Evolutionary conservation across 768 basidiomycete genomes (phyloP).

Genomic region (Austroboletus eburneus): DNA sequence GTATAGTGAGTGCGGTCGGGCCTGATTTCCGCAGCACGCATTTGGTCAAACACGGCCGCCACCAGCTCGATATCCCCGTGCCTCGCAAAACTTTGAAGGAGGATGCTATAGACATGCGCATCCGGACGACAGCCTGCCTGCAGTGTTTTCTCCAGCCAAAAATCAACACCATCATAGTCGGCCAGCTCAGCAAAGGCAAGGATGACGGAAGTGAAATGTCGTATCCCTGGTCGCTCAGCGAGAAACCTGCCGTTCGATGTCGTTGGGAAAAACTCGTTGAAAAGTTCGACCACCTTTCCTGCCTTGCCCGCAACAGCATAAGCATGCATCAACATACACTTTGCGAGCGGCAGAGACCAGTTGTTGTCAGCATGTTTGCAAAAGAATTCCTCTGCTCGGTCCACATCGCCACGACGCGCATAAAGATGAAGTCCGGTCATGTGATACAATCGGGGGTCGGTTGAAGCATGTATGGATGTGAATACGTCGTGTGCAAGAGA

Average conservation of each 20-base stretch:
- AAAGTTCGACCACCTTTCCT: conserved; percentile 43
- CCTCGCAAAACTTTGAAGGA: conserved; percentile 54
- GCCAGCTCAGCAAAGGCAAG: conserved; percentile 47
- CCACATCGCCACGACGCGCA: conserved; percentile 48
- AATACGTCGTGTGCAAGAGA: conserved; percentile 44
- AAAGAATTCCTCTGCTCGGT: conserved; percentile 43
- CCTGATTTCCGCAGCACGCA: conserved; percentile 47
- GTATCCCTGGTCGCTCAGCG: conserved; percentile 37
- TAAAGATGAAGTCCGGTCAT: conserved; percentile 50
- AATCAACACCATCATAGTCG: conserved; percentile 45
- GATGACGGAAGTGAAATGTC: conserved; percentile 56
- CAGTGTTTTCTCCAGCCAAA: conserved; percentile 53
- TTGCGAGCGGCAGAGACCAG: conserved; percentile 27
- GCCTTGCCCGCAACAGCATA: conserved; percentile 46
- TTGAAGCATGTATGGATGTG: conserved; percentile 25
- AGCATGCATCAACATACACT: conserved; percentile 50
- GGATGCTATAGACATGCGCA: conserved; percentile 50
- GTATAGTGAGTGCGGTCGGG: conserved; percentile 60
- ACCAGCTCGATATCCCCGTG: conserved; percentile 54
- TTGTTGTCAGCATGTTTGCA: conserved; percentile 29
- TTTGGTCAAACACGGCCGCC: conserved; percentile 49
- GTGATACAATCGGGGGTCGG: conserved; percentile 21
- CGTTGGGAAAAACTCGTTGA: conserved; percentile 51
- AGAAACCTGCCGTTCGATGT: conserved; percentile 25
- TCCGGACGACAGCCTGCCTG: conserved; percentile 50